Percentiles rank a stretch among this genome's conserved stretches.
Evolutionary conservation across 176 grass and related monocot species (phyloP).

Genomic region (Avena insularis): DNA sequence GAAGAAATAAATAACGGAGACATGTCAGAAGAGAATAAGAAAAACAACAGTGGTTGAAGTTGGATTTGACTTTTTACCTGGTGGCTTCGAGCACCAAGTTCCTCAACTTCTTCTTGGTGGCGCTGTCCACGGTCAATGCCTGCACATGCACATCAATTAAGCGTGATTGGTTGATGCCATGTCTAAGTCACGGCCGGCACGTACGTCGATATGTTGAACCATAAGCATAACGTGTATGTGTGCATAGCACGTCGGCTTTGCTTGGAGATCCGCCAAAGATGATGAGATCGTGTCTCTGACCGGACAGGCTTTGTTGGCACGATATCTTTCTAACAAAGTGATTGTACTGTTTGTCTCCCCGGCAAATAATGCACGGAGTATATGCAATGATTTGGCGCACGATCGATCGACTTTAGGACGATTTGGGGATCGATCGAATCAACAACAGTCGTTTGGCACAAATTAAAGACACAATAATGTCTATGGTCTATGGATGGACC

Average conservation of each 20-base stretch:
- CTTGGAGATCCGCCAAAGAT: constrained; percentile 13
- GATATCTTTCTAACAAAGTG: not conserved
- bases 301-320: not conserved
- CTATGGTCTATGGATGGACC: not conserved
- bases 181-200: not conserved
- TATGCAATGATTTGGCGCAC: not conserved
- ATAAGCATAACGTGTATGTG: not conserved
- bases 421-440: not conserved
- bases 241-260: not conserved
- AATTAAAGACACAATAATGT: not conserved
- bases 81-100: constrained; percentile 76
- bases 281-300: not conserved
- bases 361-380: no score
- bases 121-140: constrained; percentile 62
- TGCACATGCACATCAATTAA: constrained; percentile 1
- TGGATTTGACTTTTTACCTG: constrained; percentile 50
- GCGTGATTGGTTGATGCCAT: not conserved
- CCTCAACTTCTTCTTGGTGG: constrained; percentile 66
- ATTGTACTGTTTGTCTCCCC: not conserved
- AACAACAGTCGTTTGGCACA: not conserved
- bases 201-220: not conserved
- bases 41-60: not conserved
- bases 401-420: not conserved
- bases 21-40: not conserved
- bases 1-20: no score